Evolutionary conservation across 169 alveolate species (phyloP).

Genomic region (Blepharisma undulans): DNA sequence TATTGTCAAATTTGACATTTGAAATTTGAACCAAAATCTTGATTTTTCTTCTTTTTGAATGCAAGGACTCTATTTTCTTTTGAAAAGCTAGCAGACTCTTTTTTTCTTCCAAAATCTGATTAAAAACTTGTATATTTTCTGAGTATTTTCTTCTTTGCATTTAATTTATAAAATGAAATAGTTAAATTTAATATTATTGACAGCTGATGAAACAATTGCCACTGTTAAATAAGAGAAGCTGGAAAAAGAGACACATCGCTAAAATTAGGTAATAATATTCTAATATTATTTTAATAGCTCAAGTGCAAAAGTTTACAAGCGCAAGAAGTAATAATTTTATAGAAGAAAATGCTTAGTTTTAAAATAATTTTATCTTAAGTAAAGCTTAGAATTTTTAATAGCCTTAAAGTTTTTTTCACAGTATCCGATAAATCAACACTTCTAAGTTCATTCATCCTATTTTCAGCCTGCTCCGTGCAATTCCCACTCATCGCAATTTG

Average conservation of each 20-base stretch:
- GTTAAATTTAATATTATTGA: too few relatives aligned
- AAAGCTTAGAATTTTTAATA: constrained; percentile 52
- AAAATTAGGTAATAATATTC: too few relatives aligned
- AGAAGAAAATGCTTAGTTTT: too few relatives aligned
- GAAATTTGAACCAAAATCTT: neutral
- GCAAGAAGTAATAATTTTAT: too few relatives aligned
- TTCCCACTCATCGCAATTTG: constrained; percentile 43
- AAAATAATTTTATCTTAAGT: too few relatives aligned
- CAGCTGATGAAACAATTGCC: too few relatives aligned
- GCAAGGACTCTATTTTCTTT: neutral
- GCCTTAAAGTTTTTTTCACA: constrained; percentile 53
- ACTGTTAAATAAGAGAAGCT: too few relatives aligned
- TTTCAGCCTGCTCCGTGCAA: constrained; percentile 46
- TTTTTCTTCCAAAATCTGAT: neutral
- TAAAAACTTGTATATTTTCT: neutral
- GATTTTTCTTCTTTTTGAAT: neutral
- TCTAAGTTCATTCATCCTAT: constrained; percentile 38
- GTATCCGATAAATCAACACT: constrained; percentile 57
- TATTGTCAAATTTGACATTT: neutral
- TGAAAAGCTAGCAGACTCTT: neutral
- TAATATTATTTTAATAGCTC: too few relatives aligned
- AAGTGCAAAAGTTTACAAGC: too few relatives aligned
- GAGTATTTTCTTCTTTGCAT: neutral
- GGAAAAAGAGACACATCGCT: too few relatives aligned
- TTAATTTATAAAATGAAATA: neutral